Evolutionary conservation across 345 rosid species (phyloP), one percentile per base, ranked within the genome.

Genomic region (Corchorus olitorius): DNA sequence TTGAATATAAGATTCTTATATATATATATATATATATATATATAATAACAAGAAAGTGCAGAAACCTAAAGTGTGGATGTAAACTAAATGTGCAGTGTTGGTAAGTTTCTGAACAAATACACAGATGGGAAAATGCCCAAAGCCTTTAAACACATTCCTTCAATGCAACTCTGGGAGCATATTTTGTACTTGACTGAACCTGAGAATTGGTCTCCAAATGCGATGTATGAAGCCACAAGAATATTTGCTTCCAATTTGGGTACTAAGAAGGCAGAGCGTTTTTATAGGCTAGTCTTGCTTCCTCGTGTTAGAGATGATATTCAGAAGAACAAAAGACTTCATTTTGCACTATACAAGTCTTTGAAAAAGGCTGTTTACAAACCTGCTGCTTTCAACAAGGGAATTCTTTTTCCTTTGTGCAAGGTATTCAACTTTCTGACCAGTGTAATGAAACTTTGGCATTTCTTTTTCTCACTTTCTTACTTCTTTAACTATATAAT

Each of bases 221-320:
- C 97, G 33, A 80, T 94, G 92, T 94, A 63, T 86, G 95, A 94
- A 78, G 97, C 99, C 14, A 96, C 97, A 13, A 88, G 94, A 79
- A 90, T 93, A 70, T 90, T 93, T 84, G 83, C 95, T 73, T 91
- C 97, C 74, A 91, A 91, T 85, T 85, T 96, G 84, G 80, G 84
- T 76, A 84, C 86, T 4, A 86, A 79, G 80, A 92, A 88, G 81
- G 97, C 93, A 35, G 92, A 86, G 75, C 87, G 88, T 12, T 96
- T 92, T 82, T 91, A 86, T 78, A 90, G 80, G 82, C 88, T 87
- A 63, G 97, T 96, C 70, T 79, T 96, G 80, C 98, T 94, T 68
- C 99, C 99, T 39, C 92, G 98, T 22, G 83, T 96, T 22, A 93
- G 99, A 82, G 95, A 91, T 74, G 98, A 96, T 78, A 90, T 96